Evolutionary conservation across 1,284 basidiomycete genomes (phyloP).

Genomic region (Moesziomyces aphidis): DNA sequence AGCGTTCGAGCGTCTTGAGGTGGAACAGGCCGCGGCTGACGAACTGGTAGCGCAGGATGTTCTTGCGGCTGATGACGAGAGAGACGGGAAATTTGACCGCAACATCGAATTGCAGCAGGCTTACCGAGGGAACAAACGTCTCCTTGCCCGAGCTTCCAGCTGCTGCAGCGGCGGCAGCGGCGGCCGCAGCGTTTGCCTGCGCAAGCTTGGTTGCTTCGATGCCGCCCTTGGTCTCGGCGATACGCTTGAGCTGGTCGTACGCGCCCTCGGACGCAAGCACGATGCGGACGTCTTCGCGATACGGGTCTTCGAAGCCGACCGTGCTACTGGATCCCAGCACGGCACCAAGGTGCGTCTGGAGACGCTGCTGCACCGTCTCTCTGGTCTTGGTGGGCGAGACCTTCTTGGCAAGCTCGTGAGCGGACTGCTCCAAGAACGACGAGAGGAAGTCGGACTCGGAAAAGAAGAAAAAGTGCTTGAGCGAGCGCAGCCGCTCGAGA

Average conservation of each 20-base stretch:
- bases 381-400: constrained; percentile 70
- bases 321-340: constrained; percentile 63
- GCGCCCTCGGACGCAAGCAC: constrained; percentile 63
- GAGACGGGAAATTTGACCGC: constrained; percentile 66
- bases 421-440: constrained; percentile 64
- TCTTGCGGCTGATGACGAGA: constrained; percentile 67
- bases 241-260: constrained; percentile 66
- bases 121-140: constrained; percentile 53
- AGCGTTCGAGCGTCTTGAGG: constrained; percentile 62
- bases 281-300: constrained; percentile 64
- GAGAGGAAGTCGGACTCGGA: constrained; percentile 64
- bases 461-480: constrained; percentile 67
- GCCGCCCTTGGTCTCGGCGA: constrained; percentile 66
- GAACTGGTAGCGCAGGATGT: constrained; percentile 66
- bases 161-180: constrained; percentile 30
- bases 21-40: constrained; percentile 63
- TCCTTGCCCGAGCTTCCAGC: constrained; percentile 68
- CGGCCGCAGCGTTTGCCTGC: constrained; percentile 23
- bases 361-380: constrained; percentile 61
- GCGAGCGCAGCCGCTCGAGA: constrained; percentile 58
- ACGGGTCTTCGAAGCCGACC: constrained; percentile 65
- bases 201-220: constrained; percentile 66
- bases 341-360: constrained; percentile 66
- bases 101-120: constrained; percentile 64
- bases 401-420: constrained; percentile 61